These are phyloP conservation scores for Suillus weaverae DNA, from an alignment of 768 basidiomycete species.

Conservation along the genomic window DNA sequence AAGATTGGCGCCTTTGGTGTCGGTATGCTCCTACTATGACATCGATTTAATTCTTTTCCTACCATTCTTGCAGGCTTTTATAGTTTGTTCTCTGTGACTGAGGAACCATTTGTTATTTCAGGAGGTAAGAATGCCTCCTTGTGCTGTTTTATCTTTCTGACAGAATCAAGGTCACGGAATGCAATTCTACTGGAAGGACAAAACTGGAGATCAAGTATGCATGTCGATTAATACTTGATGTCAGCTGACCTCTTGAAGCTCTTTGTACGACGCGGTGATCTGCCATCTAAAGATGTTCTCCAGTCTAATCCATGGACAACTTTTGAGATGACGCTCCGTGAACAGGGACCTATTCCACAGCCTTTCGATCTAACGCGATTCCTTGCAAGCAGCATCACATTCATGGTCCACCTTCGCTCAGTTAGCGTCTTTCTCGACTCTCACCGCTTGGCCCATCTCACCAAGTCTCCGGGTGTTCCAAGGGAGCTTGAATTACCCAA, in stretches of 20 bases:
- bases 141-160: slow-evolving; percentile 20
- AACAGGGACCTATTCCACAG: slow-evolving; percentile 74
- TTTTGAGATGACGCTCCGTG: slow-evolving; percentile 87
- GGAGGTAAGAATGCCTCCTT: slow-evolving; percentile 48
- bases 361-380: slow-evolving; percentile 90
- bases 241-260: slow-evolving; percentile 45
- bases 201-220: slow-evolving; percentile 72
- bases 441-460: slow-evolving; percentile 63
- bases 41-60: not conserved
- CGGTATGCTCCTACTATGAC: slow-evolving; percentile 40
- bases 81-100: slow-evolving; percentile 79
- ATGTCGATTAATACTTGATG: not conserved
- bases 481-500: slow-evolving; percentile 52
- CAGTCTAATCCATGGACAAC: slow-evolving; percentile 67
- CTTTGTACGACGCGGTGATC: slow-evolving; percentile 75
- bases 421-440: slow-evolving; percentile 85
- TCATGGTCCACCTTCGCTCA: slow-evolving; percentile 78
- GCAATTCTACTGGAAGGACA: slow-evolving; percentile 96
- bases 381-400: slow-evolving; percentile 87
- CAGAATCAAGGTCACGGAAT: slow-evolving; percentile 72
- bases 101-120: slow-evolving; percentile 80
- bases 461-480: slow-evolving; percentile 58
- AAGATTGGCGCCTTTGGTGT: slow-evolving; percentile 96
- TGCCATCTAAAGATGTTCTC: slow-evolving; percentile 41
- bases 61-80: slow-evolving; percentile 57